phyloP scores from a whole-genome alignment of 371 early-diverging fungal species.

The Saksenaea vasiformis region DNA sequence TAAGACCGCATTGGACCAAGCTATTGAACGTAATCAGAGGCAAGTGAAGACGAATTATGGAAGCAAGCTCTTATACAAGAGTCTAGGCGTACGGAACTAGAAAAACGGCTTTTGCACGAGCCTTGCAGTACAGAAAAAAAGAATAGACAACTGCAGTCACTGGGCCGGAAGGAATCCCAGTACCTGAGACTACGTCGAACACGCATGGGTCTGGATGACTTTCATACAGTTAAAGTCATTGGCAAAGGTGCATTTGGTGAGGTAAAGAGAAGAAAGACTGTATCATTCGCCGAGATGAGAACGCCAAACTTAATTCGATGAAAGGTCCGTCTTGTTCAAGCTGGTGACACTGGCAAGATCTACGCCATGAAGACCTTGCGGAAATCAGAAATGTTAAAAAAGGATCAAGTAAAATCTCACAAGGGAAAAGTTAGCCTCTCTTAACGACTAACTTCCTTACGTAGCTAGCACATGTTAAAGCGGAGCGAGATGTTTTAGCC shows the following conservation, averaged over 20 bases:
- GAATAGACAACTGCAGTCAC: slow-evolving; percentile 72
- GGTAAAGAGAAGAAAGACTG: slow-evolving; percentile 48
- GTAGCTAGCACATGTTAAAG: slow-evolving; percentile 88
- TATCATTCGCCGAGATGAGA: not conserved
- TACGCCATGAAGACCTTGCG: slow-evolving; percentile 97
- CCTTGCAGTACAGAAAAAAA: slow-evolving; percentile 87
- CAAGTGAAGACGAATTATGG: slow-evolving; percentile 21
- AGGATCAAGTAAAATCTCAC: slow-evolving; percentile 78
- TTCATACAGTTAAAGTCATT: slow-evolving; percentile 97
- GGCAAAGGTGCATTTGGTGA: slow-evolving; percentile 99
- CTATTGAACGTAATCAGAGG: slow-evolving; percentile 87
- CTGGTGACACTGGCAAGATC: slow-evolving; percentile 94
- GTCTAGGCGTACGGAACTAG: slow-evolving; percentile 76
- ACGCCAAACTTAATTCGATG: not conserved
- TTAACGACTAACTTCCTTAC: slow-evolving; percentile 28
- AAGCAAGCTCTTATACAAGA: not conserved
- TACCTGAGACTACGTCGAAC: slow-evolving; percentile 91
- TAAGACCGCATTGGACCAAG: slow-evolving; percentile 81
- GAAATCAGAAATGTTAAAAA: slow-evolving; percentile 97
- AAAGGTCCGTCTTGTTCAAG: slow-evolving; percentile 93
- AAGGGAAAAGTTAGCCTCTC: not conserved
- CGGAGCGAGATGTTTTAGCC: slow-evolving; percentile 97
- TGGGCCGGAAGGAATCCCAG: slow-evolving; percentile 92
- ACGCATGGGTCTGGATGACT: slow-evolving; percentile 92
- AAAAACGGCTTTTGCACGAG: slow-evolving; percentile 73